Evolutionary conservation across 768 basidiomycete species (phyloP).

Genomic region (Auricularia sp.): DNA sequence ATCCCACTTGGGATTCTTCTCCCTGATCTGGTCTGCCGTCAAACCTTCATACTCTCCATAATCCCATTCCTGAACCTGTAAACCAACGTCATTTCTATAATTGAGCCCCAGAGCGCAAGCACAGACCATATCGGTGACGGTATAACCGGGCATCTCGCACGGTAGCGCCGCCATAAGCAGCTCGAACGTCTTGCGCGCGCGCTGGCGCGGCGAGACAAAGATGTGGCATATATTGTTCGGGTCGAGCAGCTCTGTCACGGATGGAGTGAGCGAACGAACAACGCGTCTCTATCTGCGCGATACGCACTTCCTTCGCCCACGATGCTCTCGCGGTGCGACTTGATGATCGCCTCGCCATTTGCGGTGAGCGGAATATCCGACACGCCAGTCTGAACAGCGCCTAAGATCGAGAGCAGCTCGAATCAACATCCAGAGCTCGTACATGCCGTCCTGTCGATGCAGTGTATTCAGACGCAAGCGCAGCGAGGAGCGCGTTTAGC

Average conservation of each 20-base stretch:
- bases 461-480: background rate
- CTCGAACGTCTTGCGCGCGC: slow-evolving; percentile 80
- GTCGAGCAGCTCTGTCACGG: slow-evolving; percentile 55
- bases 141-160: slow-evolving; percentile 36
- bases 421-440: slow-evolving; percentile 2
- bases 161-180: slow-evolving; percentile 43
- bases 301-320: slow-evolving; percentile 71
- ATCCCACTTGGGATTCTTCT: slow-evolving; percentile 49
- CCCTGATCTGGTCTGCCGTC: slow-evolving; percentile 63
- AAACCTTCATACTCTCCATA: slow-evolving; percentile 86
- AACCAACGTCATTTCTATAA: background rate
- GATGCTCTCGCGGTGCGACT: slow-evolving; percentile 48
- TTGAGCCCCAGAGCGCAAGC: background rate
- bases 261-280: too few species aligned
- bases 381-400: slow-evolving; percentile 70
- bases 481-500: background rate
- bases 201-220: slow-evolving; percentile 76
- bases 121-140: slow-evolving; percentile 36
- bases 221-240: slow-evolving; percentile 65
- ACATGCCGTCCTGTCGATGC: slow-evolving; percentile 14
- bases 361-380: slow-evolving; percentile 81
- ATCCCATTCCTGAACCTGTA: slow-evolving; percentile 66
- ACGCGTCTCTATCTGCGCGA: background rate
- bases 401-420: slow-evolving; percentile 21
- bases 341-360: slow-evolving; percentile 62